Base-by-base conservation (phyloP, 495 filamentous ascomycete species). In the Lepidopterella palustris region DNA sequence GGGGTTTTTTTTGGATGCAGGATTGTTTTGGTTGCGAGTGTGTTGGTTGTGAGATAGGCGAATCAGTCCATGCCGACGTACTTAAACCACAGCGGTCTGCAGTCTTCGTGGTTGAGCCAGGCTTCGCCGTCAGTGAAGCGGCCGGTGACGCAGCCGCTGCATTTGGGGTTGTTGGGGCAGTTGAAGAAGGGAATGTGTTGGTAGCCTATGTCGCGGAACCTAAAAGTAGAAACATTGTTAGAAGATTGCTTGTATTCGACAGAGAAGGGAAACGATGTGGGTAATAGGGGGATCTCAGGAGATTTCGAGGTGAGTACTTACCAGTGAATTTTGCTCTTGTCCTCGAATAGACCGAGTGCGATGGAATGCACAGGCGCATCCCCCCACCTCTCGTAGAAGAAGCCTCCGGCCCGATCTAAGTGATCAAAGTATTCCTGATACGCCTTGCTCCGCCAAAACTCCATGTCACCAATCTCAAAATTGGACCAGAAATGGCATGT, bases 401-500 rank as follows among this genome's bases (percentile, higher is more conserved):
- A 99, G 32, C 93, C 93, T 29, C 95, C 95, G 0, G 90, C 87
- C 21, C 88, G 83, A 74, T 99, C 95, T 29, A 99, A 77, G 70
- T 97, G 89, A 71, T 96, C 85, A 75, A 99, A 99, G 71, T 97
- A 99, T 53, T 90, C 89, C 71, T 92, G 87, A 71, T 99, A 99
- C 52, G 82, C 80, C 71, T 91, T 83, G 65, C 90, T 87, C 10
- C 95, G 80, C 90, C 92, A 99, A 77, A 99, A 97, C 60, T 80
- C 82, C 83, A 99, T 84, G 70, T 96, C 91, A 31, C 84, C 95
- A 65, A 99, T 95, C 75, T 99, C 95, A 68, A 99, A 99, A 75
- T 99, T 99, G 59, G 84, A 90, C 95, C 95, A 99, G 79, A 99
- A 99, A 74, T 99, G 95, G 72, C 95, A 99, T n/a, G 95, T 98